Base-by-base conservation (phyloP, 768 basidiomycete genomes). In the Pulveroboletus sp. region DNA sequence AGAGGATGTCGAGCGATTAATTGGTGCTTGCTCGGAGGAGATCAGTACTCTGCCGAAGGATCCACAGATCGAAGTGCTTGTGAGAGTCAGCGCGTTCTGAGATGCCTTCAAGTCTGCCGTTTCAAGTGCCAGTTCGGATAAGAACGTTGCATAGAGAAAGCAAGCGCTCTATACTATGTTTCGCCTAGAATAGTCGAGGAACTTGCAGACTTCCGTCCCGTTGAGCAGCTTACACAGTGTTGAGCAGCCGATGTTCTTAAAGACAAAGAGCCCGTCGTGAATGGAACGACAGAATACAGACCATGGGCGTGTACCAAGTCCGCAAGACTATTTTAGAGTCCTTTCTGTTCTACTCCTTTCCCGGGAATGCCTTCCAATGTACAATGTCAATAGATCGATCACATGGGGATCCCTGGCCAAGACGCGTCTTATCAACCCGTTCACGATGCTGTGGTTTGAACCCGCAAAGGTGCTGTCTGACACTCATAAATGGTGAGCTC, bases 71-170 rank as follows among this genome's bases (percentile, higher is more conserved):
- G 77, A 80, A 54, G 67, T 84, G 1, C 65, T 77, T 2, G 57
- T 60, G 4, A 70, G 71, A 8, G 65, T 82, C 38, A 74, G 65
- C 0, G 56, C 56, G 0, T 83, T 85, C 50, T 79, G 73, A 46
- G 57, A 64, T 17, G 73, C 65, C 3, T 66, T 76, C 40, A 64
- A 57, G 21, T 53, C 57, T 3, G 54, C 50, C 1, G 68, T 75
- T n/a, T 56, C 61, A 5, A 76, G 74, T 2, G 49, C 52, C 6
- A 55, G 61, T 31, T 59, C 65, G 3, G 56, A 69, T 46, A 74
- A 75, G 57, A 43, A 8, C 1, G 64, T 78, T 17, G 69, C 69
- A 0, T 75, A 72, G 43, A 49, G 50, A 2, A 72, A 71, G 28
- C 65, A 66, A 18, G 58, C 50, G 0, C 50, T 59, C 1, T 78